Evolutionary conservation across 106 monocot species (phyloP).

Genomic region (Agapanthus africanus): DNA sequence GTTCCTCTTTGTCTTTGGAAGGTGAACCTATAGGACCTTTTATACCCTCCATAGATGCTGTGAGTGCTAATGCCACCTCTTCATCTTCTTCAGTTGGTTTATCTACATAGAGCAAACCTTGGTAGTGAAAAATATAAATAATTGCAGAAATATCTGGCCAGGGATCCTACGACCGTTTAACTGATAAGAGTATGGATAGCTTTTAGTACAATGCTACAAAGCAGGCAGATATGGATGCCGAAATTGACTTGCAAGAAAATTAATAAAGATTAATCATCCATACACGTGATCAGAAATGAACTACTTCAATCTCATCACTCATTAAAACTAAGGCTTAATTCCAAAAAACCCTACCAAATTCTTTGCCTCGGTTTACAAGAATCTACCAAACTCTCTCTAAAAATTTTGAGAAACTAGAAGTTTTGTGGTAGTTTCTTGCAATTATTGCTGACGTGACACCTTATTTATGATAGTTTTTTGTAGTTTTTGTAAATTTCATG

Average conservation of each 20-base stretch:
- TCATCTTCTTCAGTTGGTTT: slow-evolving; percentile 18
- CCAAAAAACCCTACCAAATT: no score
- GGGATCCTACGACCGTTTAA: no score
- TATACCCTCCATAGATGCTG: slow-evolving; percentile 22
- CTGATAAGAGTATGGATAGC: no score
- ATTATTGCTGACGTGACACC: no score
- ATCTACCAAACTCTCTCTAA: no score
- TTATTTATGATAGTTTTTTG: no score
- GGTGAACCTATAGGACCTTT: slow-evolving; percentile 8
- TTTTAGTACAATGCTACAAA: not conserved
- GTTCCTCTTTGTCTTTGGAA: not conserved
- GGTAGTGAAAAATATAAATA: not conserved
- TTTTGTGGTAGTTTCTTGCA: no score
- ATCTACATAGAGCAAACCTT: slow-evolving; percentile 1
- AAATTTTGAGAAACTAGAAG: no score
- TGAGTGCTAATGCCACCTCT: slow-evolving; percentile 19
- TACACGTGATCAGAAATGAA: not conserved
- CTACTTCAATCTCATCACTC: not conserved
- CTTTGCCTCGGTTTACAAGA: no score
- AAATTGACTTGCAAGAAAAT: not conserved
- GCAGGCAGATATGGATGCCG: not conserved
- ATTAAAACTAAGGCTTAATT: no score
- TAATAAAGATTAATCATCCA: not conserved
- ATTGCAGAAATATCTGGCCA: no score
- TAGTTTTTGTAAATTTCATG: no score